phyloP scores from a whole-genome alignment of 2,329 filamentous ascomycete species.

The Clathrospora elynae region DNA sequence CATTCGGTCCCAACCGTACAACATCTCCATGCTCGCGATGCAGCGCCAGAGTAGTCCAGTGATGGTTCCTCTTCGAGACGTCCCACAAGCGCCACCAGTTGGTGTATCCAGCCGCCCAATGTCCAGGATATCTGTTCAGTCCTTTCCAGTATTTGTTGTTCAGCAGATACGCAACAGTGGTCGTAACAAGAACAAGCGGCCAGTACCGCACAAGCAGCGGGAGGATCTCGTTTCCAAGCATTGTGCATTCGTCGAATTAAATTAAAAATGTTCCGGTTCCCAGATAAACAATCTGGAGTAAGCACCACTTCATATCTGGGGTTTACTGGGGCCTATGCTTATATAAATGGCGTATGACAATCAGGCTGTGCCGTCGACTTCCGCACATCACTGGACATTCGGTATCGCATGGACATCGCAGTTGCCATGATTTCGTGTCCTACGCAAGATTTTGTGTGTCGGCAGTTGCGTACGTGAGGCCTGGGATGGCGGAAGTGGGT shows the following conservation, averaged over 20 bases:
- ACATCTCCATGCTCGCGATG: conserved; percentile 75
- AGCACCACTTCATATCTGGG: conserved; percentile 10
- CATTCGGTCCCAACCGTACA: conserved; percentile 75
- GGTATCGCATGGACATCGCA: conserved; percentile 11
- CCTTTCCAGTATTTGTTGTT: conserved; percentile 59
- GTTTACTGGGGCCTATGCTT: conserved; percentile 10
- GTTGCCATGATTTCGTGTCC: conserved; percentile 7
- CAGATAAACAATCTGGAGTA: conserved; percentile 10
- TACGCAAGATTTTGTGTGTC: conserved; percentile 15
- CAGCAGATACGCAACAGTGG: conserved; percentile 44
- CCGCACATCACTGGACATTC: neutral
- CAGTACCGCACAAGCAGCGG: conserved; percentile 49
- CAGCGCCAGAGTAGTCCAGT: conserved; percentile 69
- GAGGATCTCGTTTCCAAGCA: conserved; percentile 46
- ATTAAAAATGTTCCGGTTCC: conserved; percentile 10
- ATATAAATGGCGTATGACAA: conserved; percentile 11
- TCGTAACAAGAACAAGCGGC: conserved; percentile 46
- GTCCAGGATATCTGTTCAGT: conserved; percentile 74
- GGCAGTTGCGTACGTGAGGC: conserved; percentile 23
- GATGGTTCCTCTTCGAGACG: conserved; percentile 66
- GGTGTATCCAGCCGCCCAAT: conserved; percentile 68
- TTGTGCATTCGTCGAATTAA: conserved; percentile 23
- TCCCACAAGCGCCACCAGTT: conserved; percentile 78
- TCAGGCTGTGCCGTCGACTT: conserved; percentile 4
- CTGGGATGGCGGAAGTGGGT: conserved; percentile 16